These are phyloP conservation scores for Penicillium ucsense DNA, from an alignment of 495 filamentous ascomycete species.

Conservation along the genomic window DNA sequence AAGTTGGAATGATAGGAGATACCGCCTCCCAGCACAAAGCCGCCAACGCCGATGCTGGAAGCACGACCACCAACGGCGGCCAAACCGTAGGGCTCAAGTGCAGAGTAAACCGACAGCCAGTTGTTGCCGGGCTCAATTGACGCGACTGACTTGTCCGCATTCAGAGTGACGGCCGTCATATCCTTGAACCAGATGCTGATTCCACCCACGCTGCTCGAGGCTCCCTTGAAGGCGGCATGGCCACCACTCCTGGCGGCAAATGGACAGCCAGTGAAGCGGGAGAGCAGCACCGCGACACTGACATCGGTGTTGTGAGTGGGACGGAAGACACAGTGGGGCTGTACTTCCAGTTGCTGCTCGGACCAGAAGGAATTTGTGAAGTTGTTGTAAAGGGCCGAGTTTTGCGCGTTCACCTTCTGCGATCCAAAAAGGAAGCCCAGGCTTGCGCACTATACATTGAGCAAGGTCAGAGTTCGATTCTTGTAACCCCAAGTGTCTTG, in stretches of 20 bases:
- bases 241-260: slow-evolving; percentile 41
- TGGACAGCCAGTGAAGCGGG: slow-evolving; percentile 10
- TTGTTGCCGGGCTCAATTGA: slow-evolving; percentile 19
- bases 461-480: background rate
- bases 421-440: slow-evolving; percentile 11
- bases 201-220: slow-evolving; percentile 21
- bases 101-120: slow-evolving; percentile 38
- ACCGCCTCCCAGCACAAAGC: slow-evolving; percentile 33
- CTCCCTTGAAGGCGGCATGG: slow-evolving; percentile 21
- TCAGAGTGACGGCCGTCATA: slow-evolving; percentile 30
- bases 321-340: slow-evolving; percentile 18
- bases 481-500: background rate
- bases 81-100: slow-evolving; percentile 37
- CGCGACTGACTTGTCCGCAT: slow-evolving; percentile 23
- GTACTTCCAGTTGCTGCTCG: slow-evolving; percentile 27
- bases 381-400: slow-evolving; percentile 7
- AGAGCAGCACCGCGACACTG: slow-evolving; percentile 11
- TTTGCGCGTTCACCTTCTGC: slow-evolving; percentile 1
- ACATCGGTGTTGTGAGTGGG: slow-evolving; percentile 14
- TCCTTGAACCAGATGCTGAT: slow-evolving; percentile 40
- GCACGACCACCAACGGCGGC: slow-evolving; percentile 48
- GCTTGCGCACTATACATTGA: slow-evolving; percentile 3
- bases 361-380: slow-evolving; percentile 38
- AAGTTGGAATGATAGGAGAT: slow-evolving; percentile 30
- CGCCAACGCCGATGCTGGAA: slow-evolving; percentile 47